phyloP scores from a whole-genome alignment of 192 early-diverging fungal species.

The Gamsiella multidivaricata region DNA sequence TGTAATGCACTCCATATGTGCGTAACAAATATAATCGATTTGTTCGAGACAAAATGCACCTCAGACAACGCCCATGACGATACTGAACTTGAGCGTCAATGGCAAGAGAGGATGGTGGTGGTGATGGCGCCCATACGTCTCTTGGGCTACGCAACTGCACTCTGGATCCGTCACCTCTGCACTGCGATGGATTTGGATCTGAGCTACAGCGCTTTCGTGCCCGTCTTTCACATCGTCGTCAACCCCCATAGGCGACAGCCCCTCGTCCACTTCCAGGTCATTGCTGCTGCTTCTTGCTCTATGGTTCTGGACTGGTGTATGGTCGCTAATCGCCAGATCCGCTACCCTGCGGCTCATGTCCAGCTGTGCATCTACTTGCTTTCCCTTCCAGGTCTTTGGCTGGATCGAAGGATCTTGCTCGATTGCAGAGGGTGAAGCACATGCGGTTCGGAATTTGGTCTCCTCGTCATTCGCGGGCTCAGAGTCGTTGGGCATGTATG shows the following conservation, averaged over 20 bases:
- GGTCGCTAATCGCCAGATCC: not conserved
- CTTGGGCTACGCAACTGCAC: slow-evolving; percentile 14
- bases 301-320: not conserved
- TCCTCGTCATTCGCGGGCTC: not conserved
- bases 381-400: no score
- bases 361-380: no score
- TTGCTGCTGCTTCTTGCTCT: no score
- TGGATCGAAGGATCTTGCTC: not conserved
- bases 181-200: not conserved
- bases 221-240: not conserved
- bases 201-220: not conserved
- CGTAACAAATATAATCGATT: not conserved
- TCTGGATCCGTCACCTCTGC: not conserved
- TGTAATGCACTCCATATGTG: no score
- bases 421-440: not conserved
- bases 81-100: slow-evolving; percentile 19
- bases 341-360: not conserved
- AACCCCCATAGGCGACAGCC: not conserved
- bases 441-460: slow-evolving; percentile 6
- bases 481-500: not conserved
- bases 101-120: slow-evolving; percentile 10
- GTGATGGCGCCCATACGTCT: not conserved
- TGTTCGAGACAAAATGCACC: no score
- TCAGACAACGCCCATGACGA: slow-evolving; percentile 46
- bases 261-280: no score